Conservation (phyloP, 345 rosid genomes). For the Gossypium raimondii region DNA sequence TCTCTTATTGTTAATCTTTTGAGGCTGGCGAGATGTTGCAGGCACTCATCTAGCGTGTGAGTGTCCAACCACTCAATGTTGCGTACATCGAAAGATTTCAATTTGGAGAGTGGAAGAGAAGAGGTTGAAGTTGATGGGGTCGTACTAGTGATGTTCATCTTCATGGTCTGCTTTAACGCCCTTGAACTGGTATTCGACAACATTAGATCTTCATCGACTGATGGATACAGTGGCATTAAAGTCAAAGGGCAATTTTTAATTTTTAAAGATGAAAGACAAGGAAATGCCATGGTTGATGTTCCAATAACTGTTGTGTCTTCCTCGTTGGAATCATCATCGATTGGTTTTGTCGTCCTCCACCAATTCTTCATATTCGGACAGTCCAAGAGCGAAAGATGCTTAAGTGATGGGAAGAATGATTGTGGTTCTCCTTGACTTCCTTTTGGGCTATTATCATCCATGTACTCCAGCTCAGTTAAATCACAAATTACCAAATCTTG, state of each 20-base stretch:
- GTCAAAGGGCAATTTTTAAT: background rate
- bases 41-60: background rate
- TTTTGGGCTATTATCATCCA: background rate
- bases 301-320: background rate
- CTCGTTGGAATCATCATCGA: background rate
- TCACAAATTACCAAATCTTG: accelerated
- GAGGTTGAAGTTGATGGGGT: background rate
- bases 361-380: background rate
- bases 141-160: background rate
- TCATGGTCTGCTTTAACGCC: background rate
- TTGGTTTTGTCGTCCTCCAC: background rate
- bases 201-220: background rate
- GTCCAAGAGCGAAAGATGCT: accelerated
- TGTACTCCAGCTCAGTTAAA: background rate
- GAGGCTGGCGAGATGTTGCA: too few relatives aligned
- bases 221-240: background rate
- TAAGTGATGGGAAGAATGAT: background rate
- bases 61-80: background rate
- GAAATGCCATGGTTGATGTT: background rate
- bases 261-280: background rate
- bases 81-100: background rate
- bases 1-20: accelerated
- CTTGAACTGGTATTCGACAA: background rate
- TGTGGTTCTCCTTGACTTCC: background rate
- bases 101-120: background rate